A percentile compares a stretch with the other conserved stretches of the same genome.
phyloP scores from a whole-genome alignment of 768 basidiomycete species.

The Trametes elegans region DNA sequence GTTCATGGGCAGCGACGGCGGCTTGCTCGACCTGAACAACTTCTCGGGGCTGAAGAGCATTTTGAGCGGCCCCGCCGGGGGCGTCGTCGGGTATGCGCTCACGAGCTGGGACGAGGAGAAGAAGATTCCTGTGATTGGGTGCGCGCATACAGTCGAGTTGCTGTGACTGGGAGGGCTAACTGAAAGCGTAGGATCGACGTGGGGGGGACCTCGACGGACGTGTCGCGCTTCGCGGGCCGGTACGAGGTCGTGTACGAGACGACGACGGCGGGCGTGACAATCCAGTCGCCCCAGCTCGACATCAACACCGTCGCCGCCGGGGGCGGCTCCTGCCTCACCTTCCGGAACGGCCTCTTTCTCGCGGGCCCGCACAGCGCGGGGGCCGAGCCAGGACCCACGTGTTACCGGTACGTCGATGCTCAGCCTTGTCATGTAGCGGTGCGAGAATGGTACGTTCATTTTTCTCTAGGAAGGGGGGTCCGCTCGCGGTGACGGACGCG shows the following conservation, averaged over 20 bases:
- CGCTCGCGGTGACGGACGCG: conserved; percentile 89
- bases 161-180: not conserved
- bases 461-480: conserved; percentile 94
- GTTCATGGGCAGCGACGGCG: conserved; percentile 96
- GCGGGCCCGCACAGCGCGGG: conserved; percentile 94
- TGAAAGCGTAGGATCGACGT: conserved; percentile 71
- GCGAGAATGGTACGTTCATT: too few species aligned
- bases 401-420: conserved; percentile 58
- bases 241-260: conserved; percentile 95
- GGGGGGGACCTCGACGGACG: conserved; percentile 96
- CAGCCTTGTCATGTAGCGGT: not conserved
- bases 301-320: conserved; percentile 97
- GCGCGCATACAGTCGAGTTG: conserved; percentile 29
- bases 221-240: conserved; percentile 86
- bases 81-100: conserved; percentile 92
- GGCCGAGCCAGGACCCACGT: conserved; percentile 90
- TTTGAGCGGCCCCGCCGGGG: conserved; percentile 90
- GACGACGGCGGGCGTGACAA: conserved; percentile 90
- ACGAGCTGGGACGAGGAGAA: conserved; percentile 83
- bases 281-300: conserved; percentile 90
- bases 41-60: conserved; percentile 95
- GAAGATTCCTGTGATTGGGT: conserved; percentile 83
- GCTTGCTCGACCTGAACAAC: conserved; percentile 72
- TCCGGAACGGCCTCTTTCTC: conserved; percentile 86
- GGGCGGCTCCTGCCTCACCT: conserved; percentile 86